A percentile compares a stretch with the other conserved stretches of the same genome.
Evolutionary conservation across 768 basidiomycete species (phyloP).

Genomic region (Suillus placidus): DNA sequence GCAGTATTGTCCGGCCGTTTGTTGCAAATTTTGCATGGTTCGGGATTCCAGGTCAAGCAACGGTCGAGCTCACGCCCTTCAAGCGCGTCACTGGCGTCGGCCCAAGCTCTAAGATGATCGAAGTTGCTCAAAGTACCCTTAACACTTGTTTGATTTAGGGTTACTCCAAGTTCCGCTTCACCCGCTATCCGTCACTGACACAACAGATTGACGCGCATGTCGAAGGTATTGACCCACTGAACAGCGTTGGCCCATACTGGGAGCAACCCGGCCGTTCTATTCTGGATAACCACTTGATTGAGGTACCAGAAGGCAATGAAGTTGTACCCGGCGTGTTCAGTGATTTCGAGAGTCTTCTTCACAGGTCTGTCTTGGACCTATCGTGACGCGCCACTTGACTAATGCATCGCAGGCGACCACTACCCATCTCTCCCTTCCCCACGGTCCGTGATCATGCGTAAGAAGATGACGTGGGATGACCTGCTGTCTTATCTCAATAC

Average conservation of each 20-base stretch:
- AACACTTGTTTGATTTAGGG: constrained; percentile 33
- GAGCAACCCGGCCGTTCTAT: constrained; percentile 77
- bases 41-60: no score
- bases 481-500: constrained; percentile 71
- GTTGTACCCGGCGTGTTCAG: constrained; percentile 39
- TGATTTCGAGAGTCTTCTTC: constrained; percentile 57
- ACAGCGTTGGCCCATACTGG: constrained; percentile 70
- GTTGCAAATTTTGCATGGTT: constrained; percentile 66
- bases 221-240: constrained; percentile 53
- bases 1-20: constrained; percentile 57
- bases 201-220: constrained; percentile 63
- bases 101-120: no score
- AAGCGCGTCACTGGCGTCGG: no score
- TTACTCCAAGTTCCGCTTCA: constrained; percentile 73
- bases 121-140: no score
- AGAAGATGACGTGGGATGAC: constrained; percentile 64
- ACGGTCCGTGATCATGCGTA: constrained; percentile 53
- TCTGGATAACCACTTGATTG: constrained; percentile 67
- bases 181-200: constrained; percentile 56
- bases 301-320: constrained; percentile 57
- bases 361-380: constrained; percentile 43
- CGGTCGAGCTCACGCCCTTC: no score
- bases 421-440: constrained; percentile 39
- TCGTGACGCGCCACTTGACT: background rate
- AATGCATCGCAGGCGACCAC: constrained; percentile 39